Evolutionary conservation across 495 filamentous ascomycete genomes (phyloP).

Genomic region (Daldinia bambusicola): DNA sequence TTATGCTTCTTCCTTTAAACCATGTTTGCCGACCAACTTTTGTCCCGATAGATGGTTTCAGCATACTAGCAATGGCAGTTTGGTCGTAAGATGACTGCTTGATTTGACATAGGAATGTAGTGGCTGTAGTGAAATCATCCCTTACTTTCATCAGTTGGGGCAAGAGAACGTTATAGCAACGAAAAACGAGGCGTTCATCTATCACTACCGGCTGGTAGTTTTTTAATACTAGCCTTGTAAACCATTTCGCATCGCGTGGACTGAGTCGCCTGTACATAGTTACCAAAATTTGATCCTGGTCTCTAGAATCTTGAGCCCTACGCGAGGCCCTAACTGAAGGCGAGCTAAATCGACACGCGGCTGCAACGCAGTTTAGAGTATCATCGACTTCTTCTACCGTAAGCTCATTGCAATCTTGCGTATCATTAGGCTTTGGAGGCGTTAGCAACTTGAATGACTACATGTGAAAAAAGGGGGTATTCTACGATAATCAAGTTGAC

Average conservation of each 20-base stretch:
- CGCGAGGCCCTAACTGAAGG: constrained; percentile 62
- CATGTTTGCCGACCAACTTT: constrained; percentile 80
- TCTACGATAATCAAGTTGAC: too few species aligned
- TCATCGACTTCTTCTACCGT: constrained; percentile 80
- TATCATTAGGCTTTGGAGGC: constrained; percentile 51
- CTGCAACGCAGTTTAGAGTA: constrained; percentile 70
- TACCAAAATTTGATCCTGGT: constrained; percentile 61
- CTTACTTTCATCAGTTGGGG: constrained; percentile 74
- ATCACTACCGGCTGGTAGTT: constrained; percentile 71
- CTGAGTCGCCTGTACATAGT: constrained; percentile 68
- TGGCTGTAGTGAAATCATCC: constrained; percentile 57
- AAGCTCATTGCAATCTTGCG: constrained; percentile 52
- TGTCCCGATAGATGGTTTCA: constrained; percentile 73
- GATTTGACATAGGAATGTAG: constrained; percentile 46
- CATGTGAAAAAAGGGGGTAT: not conserved
- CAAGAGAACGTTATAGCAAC: constrained; percentile 65
- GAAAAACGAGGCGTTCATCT: constrained; percentile 55
- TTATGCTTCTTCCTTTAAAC: constrained; percentile 78
- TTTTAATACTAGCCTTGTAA: constrained; percentile 84
- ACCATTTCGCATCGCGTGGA: constrained; percentile 85
- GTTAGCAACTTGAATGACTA: constrained; percentile 15
- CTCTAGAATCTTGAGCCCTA: constrained; percentile 49
- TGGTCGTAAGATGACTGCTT: constrained; percentile 24
- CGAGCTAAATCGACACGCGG: constrained; percentile 73
- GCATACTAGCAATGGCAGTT: constrained; percentile 42